Evolutionary conservation across 768 basidiomycete species (phyloP).

Genomic region (Strobilomyces dryophilus): DNA sequence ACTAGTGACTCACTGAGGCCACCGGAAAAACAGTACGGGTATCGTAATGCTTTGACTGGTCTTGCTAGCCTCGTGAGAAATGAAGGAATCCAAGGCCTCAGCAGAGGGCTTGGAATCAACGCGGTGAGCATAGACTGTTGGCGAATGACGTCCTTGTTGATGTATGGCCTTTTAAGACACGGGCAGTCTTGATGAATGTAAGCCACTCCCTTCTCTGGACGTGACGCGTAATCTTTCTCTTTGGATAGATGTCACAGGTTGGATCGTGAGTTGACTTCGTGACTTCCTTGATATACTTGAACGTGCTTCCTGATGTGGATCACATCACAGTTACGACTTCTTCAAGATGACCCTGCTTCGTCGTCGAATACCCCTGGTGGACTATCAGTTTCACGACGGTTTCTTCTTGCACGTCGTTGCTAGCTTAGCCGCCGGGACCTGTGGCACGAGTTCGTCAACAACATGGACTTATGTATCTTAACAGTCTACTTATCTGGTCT

Average conservation of each 20-base stretch:
- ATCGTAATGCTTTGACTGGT: constrained; percentile 75
- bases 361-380: constrained; percentile 47
- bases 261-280: constrained; percentile 58
- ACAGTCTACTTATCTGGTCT: constrained; percentile 1
- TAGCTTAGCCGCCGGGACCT: constrained; percentile 66
- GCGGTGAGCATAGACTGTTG: constrained; percentile 41
- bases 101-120: constrained; percentile 76
- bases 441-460: constrained; percentile 64
- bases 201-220: constrained; percentile 17
- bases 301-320: constrained; percentile 1
- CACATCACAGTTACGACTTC: constrained; percentile 65
- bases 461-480: not conserved
- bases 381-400: constrained; percentile 62
- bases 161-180: constrained; percentile 33
- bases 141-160: constrained; percentile 2
- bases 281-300: not conserved
- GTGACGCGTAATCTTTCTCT: constrained; percentile 1
- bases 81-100: constrained; percentile 68
- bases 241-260: constrained; percentile 66
- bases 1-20: constrained; percentile 79
- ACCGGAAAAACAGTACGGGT: constrained; percentile 69
- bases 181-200: constrained; percentile 77
- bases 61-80: constrained; percentile 58
- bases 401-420: constrained; percentile 63
- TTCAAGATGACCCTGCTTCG: constrained; percentile 60